Evolutionary conservation across 2,329 filamentous ascomycete genomes (phyloP).

Genomic region (Pseudocercospora cruenta): DNA sequence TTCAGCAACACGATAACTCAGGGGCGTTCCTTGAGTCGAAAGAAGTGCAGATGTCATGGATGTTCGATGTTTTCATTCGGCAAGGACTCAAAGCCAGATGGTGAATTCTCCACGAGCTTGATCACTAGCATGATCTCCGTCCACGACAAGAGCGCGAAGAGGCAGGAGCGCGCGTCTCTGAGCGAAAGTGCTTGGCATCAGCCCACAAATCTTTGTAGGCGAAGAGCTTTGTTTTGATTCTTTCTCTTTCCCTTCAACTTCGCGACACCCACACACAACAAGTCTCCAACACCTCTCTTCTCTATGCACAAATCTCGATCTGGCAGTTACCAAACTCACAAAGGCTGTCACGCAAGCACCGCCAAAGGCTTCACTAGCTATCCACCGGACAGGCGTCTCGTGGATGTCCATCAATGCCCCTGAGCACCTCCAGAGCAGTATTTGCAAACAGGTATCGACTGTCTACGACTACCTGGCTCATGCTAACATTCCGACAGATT

Average conservation of each 20-base stretch:
- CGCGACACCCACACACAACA: not conserved
- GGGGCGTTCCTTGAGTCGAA: not conserved
- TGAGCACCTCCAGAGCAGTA: not conserved
- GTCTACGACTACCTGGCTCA: not conserved
- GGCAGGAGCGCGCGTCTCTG: not conserved
- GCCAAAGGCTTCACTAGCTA: not conserved
- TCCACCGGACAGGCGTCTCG: not conserved
- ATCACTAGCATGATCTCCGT: not conserved
- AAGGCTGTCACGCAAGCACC: not conserved
- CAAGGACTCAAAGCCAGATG: too few relatives aligned
- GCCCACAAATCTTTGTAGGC: not conserved
- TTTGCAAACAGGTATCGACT: not conserved
- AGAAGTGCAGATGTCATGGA: not conserved
- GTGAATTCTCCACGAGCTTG: not conserved
- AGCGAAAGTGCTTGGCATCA: not conserved
- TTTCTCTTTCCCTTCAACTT: not conserved
- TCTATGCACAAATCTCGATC: not conserved
- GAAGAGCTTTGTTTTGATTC: not conserved
- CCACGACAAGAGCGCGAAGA: not conserved
- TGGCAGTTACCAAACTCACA: not conserved
- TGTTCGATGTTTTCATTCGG: not conserved
- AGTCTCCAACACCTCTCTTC: not conserved
- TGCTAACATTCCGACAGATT: not conserved
- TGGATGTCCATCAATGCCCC: not conserved
- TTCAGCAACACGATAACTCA: not conserved